Percentiles rank a stretch among this genome's conserved stretches.
phyloP scores from a whole-genome alignment of 352 stramenopile genomes.

The Globisporangium mamillatum region DNA sequence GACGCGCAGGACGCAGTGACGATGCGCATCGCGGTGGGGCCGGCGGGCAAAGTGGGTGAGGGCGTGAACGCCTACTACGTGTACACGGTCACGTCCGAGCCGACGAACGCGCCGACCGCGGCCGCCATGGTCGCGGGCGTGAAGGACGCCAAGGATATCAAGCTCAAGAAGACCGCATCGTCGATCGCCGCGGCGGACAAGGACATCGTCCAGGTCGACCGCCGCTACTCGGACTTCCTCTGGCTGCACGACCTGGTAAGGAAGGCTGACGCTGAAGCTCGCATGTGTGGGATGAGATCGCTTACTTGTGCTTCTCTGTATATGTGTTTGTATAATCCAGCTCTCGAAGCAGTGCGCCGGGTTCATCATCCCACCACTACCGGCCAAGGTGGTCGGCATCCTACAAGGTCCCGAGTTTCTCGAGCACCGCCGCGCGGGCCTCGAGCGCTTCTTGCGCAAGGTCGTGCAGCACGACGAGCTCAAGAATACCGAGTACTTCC shows the following conservation, averaged over 20 bases:
- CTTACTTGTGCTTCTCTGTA: not conserved
- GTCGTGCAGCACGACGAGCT: constrained; percentile 77
- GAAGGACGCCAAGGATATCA: not conserved
- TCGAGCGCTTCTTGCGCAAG: constrained; percentile 82
- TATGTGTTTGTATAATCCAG: constrained; percentile 6
- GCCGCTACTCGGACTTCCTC: constrained; percentile 83
- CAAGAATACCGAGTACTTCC: constrained; percentile 61
- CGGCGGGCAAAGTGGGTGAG: constrained; percentile 75
- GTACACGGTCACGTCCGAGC: constrained; percentile 70
- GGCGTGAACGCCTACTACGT: constrained; percentile 85
- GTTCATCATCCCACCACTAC: constrained; percentile 82
- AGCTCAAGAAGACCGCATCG: constrained; percentile 3
- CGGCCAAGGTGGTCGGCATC: constrained; percentile 72
- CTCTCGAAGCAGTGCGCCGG: constrained; percentile 68
- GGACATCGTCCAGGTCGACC: constrained; percentile 48
- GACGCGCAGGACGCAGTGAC: constrained; percentile 8
- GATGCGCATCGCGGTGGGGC: constrained; percentile 58
- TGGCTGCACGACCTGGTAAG: constrained; percentile 71
- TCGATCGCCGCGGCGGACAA: constrained; percentile 3
- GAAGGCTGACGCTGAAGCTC: not conserved
- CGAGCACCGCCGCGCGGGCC: constrained; percentile 62
- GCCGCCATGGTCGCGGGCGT: constrained; percentile 10
- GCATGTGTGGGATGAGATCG: not conserved
- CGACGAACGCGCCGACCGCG: constrained; percentile 19
- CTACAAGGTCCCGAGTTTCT: constrained; percentile 80